These are phyloP conservation scores for Chytriomyces confervae DNA, from an alignment of 192 early-diverging fungal genomes.

Conservation along the genomic window DNA sequence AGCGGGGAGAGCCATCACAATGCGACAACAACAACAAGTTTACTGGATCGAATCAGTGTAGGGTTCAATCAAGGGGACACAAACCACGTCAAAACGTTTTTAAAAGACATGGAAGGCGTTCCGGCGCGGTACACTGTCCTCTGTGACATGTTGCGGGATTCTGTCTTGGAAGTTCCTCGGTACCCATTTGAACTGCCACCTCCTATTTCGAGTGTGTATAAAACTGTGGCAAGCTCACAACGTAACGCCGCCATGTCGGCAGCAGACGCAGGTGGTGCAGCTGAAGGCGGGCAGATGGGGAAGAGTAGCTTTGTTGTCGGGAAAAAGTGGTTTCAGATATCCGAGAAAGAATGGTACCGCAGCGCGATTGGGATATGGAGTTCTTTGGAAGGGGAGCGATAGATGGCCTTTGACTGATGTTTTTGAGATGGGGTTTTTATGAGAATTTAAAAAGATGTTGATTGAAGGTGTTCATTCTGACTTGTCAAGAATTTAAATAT, in stretches of 20 bases:
- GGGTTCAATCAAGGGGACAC: neutral
- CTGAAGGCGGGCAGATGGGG: neutral
- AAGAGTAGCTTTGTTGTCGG: neutral
- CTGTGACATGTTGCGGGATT: slow-evolving; percentile 26
- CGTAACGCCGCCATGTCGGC: neutral
- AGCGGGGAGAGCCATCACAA: neutral
- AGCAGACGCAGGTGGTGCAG: neutral
- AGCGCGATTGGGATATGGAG: slow-evolving; percentile 19
- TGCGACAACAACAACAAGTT: neutral
- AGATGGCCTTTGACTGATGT: neutral
- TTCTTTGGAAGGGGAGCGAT: slow-evolving; percentile 1
- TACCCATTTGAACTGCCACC: slow-evolving; percentile 19
- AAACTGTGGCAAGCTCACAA: neutral
- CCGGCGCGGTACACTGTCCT: slow-evolving; percentile 28
- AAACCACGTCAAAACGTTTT: neutral
- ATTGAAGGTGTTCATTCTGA: too few species aligned
- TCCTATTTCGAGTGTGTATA: neutral
- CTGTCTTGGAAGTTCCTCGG: slow-evolving; percentile 24
- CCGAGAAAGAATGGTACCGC: slow-evolving; percentile 32
- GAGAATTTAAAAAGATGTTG: too few species aligned
- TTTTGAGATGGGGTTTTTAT: too few species aligned
- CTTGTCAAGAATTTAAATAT: too few species aligned
- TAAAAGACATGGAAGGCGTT: slow-evolving; percentile 9
- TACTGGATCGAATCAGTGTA: neutral
- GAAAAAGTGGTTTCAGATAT: slow-evolving; percentile 31